These are phyloP conservation scores for Ceratonia siliqua DNA, from an alignment of 306 rosid species.

Conservation along the genomic window DNA sequence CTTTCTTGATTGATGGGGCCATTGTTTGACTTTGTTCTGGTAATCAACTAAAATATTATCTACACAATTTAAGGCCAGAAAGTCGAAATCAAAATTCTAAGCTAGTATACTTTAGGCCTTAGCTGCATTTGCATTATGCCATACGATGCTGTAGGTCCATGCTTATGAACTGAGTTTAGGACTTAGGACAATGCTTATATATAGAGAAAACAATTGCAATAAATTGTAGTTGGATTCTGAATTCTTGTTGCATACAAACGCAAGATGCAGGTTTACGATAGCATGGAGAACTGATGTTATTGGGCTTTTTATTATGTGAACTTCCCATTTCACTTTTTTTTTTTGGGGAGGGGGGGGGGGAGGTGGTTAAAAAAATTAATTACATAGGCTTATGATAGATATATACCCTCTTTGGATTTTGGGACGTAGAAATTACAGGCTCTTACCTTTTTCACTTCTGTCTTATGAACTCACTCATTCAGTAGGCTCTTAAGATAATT, in stretches of 20 bases:
- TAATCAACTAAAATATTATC: background rate
- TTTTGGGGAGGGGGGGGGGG: background rate
- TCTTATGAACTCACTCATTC: constrained; percentile 7
- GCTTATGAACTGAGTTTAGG: constrained; percentile 9
- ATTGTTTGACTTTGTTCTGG: background rate
- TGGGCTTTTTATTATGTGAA: background rate
- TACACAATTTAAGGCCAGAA: background rate
- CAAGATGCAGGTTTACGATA: background rate
- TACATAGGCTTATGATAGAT: background rate
- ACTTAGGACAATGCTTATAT: background rate
- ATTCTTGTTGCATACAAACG: background rate
- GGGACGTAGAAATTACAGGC: background rate
- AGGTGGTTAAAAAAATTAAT: background rate
- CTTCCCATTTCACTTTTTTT: background rate
- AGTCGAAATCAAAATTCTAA: background rate
- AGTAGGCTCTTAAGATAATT: background rate
- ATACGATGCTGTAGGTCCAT: background rate
- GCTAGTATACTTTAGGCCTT: constrained; percentile 1
- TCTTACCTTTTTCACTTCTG: background rate
- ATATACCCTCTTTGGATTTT: background rate
- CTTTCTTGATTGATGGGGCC: background rate
- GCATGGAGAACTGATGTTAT: background rate
- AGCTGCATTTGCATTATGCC: constrained; percentile 7
- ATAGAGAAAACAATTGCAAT: constrained; percentile 4
- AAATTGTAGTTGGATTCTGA: background rate